Percentiles rank a stretch among this genome's conserved stretches.
These are phyloP conservation scores for Geotrichum macrosporum DNA, from an alignment of 1,139 yeast genomes.

Conservation along the genomic window DNA sequence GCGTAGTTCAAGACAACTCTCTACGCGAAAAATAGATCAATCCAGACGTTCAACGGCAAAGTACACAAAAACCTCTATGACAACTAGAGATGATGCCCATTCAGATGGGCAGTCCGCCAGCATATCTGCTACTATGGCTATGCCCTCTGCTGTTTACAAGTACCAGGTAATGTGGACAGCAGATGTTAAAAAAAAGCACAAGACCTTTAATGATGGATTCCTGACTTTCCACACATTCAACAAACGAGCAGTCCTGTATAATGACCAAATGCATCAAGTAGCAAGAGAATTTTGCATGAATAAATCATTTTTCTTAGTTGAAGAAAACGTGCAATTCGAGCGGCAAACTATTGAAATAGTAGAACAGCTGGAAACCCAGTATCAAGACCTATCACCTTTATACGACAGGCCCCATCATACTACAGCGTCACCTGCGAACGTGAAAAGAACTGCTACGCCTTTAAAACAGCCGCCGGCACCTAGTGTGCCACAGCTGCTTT, in stretches of 20 bases:
- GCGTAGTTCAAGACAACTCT: no score
- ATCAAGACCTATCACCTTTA: slow-evolving; percentile 18
- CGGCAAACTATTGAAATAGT: slow-evolving; percentile 28
- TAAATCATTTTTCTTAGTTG: slow-evolving; percentile 21
- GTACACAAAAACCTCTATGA: not conserved
- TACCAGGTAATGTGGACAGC: slow-evolving; percentile 45
- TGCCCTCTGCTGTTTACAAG: slow-evolving; percentile 28
- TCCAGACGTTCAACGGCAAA: not conserved
- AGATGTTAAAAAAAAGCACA: slow-evolving; percentile 48
- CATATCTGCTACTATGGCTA: not conserved
- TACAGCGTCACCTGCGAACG: not conserved
- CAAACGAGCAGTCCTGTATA: slow-evolving; percentile 45
- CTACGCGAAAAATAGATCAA: not conserved
- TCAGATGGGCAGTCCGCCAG: not conserved
- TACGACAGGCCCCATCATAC: slow-evolving; percentile 3
- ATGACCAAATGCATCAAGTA: slow-evolving; percentile 32
- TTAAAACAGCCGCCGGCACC: not conserved
- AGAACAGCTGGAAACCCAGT: slow-evolving; percentile 12
- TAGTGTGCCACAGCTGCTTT: no score
- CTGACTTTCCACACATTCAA: slow-evolving; percentile 49
- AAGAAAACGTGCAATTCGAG: slow-evolving; percentile 29
- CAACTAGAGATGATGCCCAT: not conserved
- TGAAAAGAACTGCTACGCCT: not conserved
- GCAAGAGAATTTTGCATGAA: slow-evolving; percentile 14
- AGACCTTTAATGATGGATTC: slow-evolving; percentile 54